phyloP scores from a whole-genome alignment of 768 basidiomycete genomes.

The Mrakia blollopis region DNA sequence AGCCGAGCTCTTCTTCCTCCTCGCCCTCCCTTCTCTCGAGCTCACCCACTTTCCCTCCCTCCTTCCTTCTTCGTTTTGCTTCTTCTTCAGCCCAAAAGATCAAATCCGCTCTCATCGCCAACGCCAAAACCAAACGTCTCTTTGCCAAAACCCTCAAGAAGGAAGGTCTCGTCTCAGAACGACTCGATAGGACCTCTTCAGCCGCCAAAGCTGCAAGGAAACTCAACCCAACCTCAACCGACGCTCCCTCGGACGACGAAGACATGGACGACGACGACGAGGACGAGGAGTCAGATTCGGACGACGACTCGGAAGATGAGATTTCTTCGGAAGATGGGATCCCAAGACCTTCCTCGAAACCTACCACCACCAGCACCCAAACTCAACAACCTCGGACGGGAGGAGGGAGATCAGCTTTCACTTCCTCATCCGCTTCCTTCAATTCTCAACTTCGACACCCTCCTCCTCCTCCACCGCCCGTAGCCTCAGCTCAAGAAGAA shows the following conservation, averaged over 20 bases:
- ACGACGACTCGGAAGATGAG: not conserved
- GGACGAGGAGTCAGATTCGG: not conserved
- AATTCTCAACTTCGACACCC: not conserved
- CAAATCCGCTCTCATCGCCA: constrained; percentile 28
- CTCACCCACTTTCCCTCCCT: not conserved
- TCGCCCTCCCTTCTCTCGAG: not conserved
- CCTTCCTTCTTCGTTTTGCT: not conserved
- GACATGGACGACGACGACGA: not conserved
- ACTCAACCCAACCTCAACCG: not conserved
- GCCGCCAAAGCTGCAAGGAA: constrained; percentile 1
- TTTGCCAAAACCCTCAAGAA: constrained; percentile 31
- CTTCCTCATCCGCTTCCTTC: not conserved
- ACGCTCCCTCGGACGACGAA: not conserved
- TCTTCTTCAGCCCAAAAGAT: constrained; percentile 30
- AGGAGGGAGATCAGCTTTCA: constrained; percentile 6
- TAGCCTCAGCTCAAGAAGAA: not conserved
- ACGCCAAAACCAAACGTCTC: constrained; percentile 30
- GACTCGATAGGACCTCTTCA: constrained; percentile 2
- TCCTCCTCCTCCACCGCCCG: not conserved
- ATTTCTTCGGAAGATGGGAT: constrained; percentile 9
- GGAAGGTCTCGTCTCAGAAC: constrained; percentile 24
- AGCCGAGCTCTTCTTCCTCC: not conserved
- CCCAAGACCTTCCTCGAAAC: not conserved
- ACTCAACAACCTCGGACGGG: not conserved
- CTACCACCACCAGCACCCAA: not conserved